Evolutionary conservation across 768 basidiomycete genomes (phyloP).

Genomic region (Naganishia friedmannii): DNA sequence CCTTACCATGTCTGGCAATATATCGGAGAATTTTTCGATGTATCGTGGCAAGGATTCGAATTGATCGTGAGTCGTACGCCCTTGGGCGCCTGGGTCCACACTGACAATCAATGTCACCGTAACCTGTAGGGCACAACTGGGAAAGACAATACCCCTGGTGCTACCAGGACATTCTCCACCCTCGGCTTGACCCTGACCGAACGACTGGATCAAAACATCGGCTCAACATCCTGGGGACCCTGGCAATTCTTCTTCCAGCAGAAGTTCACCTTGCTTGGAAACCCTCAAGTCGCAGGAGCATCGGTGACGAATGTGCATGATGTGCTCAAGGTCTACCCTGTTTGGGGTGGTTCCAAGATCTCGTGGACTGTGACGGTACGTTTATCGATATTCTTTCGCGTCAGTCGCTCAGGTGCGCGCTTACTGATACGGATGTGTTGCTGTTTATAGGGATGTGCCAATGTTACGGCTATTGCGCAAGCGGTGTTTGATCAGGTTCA

Average conservation of each 20-base stretch:
- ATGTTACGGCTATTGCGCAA: conserved; percentile 23
- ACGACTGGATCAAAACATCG: conserved; percentile 30
- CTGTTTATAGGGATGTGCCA: conserved; percentile 28
- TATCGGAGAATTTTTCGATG: conserved; percentile 36
- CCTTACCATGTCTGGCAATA: conserved; percentile 33
- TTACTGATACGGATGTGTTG: not conserved
- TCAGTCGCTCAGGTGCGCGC: no score
- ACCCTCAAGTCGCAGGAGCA: conserved; percentile 27
- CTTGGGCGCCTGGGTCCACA: not conserved
- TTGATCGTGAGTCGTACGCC: conserved; percentile 1
- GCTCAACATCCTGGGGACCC: conserved; percentile 24
- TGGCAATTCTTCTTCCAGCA: conserved; percentile 32
- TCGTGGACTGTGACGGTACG: conserved; percentile 31
- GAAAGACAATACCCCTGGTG: conserved; percentile 25
- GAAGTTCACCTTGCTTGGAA: conserved; percentile 33
- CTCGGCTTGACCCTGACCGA: conserved; percentile 35
- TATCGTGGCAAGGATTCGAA: conserved; percentile 37
- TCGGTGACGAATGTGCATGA: conserved; percentile 28
- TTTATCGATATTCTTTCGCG: no score
- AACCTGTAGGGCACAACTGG: conserved; percentile 27
- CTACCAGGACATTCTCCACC: conserved; percentile 33
- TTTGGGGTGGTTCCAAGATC: conserved; percentile 25
- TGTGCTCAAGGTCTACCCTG: conserved; percentile 31
- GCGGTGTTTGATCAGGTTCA: conserved; percentile 30
- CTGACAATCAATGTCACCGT: not conserved